These are phyloP conservation scores for Rachicladosporium sp. DNA, from an alignment of 2,329 filamentous ascomycete genomes.

Conservation along the genomic window DNA sequence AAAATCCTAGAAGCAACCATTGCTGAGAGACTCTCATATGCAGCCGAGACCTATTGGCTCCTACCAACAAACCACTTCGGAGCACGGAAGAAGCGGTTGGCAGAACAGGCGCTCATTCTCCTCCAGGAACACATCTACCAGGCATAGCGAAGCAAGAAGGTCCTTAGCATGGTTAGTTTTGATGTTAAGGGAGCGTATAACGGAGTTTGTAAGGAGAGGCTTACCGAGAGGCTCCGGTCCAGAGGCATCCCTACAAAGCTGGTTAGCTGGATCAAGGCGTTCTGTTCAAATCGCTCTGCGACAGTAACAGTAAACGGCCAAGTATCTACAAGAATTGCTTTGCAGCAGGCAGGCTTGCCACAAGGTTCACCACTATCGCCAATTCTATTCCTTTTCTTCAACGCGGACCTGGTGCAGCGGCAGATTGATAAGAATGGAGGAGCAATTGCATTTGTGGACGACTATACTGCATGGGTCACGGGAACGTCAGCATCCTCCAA, in stretches of 20 bases:
- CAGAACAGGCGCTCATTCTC: background rate
- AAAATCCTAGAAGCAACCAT: slow-evolving; percentile 11
- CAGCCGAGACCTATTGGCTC: background rate
- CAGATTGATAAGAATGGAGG: background rate
- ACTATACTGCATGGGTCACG: slow-evolving; percentile 2
- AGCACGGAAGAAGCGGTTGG: background rate
- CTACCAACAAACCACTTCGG: slow-evolving; percentile 1
- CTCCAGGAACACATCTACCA: background rate
- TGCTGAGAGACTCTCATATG: background rate
- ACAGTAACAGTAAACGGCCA: background rate
- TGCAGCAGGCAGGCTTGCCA: slow-evolving; percentile 2
- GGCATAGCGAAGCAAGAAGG: slow-evolving; percentile 9
- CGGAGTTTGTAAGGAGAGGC: slow-evolving; percentile 21
- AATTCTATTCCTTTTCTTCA: slow-evolving; percentile 1
- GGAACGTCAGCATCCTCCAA: background rate
- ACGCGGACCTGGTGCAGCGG: background rate
- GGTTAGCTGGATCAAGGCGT: background rate
- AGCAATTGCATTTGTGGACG: slow-evolving; percentile 1
- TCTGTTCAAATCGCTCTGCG: background rate
- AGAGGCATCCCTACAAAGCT: slow-evolving; percentile 17
- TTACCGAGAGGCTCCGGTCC: slow-evolving; percentile 11
- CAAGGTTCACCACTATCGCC: slow-evolving; percentile 3
- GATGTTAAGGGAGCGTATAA: slow-evolving; percentile 32
- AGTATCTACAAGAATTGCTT: background rate
- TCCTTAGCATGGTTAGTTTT: slow-evolving; percentile 26